Evolutionary conservation across 2,329 filamentous ascomycete species (phyloP).

Genomic region (Cladosporium austrohemisphaericum): DNA sequence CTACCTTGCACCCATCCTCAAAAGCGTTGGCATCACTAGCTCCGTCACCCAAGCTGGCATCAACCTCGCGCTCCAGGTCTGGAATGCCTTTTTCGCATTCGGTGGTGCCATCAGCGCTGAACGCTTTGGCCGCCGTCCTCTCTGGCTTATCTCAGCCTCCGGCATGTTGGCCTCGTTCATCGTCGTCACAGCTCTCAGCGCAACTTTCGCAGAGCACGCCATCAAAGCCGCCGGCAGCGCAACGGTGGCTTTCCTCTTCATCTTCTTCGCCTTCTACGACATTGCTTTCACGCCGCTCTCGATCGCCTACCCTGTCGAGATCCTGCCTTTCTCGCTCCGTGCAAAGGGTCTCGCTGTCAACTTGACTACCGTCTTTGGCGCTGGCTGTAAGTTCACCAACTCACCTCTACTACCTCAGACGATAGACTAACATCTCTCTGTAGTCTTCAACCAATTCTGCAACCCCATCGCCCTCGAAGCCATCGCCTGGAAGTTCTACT

Average conservation of each 20-base stretch:
- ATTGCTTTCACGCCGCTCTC: constrained; percentile 36
- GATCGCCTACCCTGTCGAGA: constrained; percentile 34
- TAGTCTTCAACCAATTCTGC: constrained; percentile 37
- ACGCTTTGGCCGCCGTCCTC: constrained; percentile 40
- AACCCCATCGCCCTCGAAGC: constrained; percentile 41
- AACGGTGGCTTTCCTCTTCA: constrained; percentile 42
- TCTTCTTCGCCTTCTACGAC: constrained; percentile 42
- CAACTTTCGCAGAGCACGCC: constrained; percentile 33
- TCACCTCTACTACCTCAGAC: neutral
- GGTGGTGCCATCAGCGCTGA: constrained; percentile 40
- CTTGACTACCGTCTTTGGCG: constrained; percentile 14
- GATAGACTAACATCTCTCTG: neutral
- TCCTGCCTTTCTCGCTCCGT: constrained; percentile 32
- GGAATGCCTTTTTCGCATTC: constrained; percentile 38
- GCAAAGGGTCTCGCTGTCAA: constrained; percentile 26
- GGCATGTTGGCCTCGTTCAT: constrained; percentile 46
- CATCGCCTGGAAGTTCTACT: constrained; percentile 44
- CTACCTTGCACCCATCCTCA: constrained; percentile 31
- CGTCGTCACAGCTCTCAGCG: constrained; percentile 41
- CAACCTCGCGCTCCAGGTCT: constrained; percentile 39
- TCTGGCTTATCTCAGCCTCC: constrained; percentile 41
- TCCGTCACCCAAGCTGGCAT: constrained; percentile 36
- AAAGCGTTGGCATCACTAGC: constrained; percentile 37
- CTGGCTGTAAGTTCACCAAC: neutral
- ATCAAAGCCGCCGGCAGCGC: constrained; percentile 34